These are phyloP conservation scores for Pseudonitzschia multistriata DNA, from an alignment of 108 stramenopile species.

Conservation along the genomic window DNA sequence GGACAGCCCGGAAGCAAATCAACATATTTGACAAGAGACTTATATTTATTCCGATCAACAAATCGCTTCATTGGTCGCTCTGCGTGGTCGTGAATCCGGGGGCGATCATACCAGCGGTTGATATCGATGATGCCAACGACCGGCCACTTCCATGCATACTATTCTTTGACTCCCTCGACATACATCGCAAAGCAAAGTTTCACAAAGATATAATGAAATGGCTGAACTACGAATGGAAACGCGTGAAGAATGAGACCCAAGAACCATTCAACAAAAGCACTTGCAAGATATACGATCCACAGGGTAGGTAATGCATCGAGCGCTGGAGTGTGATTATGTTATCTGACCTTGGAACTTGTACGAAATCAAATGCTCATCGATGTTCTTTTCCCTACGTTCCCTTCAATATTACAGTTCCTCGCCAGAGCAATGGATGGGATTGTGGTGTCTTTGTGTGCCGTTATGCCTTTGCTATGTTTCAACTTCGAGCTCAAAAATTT, in stretches of 20 bases:
- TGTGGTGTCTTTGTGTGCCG: constrained; percentile 90
- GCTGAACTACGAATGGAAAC: constrained; percentile 78
- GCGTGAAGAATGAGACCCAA: constrained; percentile 22
- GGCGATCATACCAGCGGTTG: constrained; percentile 25
- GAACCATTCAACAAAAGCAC: constrained; percentile 35
- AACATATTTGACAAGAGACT: constrained; percentile 88
- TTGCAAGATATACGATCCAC: constrained; percentile 56
- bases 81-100: constrained; percentile 92
- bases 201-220: constrained; percentile 51
- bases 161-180: constrained; percentile 80
- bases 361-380: neutral
- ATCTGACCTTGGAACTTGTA: neutral
- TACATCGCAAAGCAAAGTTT: constrained; percentile 58
- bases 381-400: too few species aligned
- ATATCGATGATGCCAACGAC: neutral
- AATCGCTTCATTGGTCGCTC: constrained; percentile 93
- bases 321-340: too few species aligned
- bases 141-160: constrained; percentile 50
- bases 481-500: constrained; percentile 48
- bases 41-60: constrained; percentile 93
- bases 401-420: constrained; percentile 55
- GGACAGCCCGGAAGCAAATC: constrained; percentile 79
- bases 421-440: constrained; percentile 82
- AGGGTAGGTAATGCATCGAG: constrained; percentile 46
- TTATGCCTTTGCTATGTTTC: constrained; percentile 72